Base-by-base conservation (phyloP, 75 land plant species). In the Sequoiadendron giganteum region DNA sequence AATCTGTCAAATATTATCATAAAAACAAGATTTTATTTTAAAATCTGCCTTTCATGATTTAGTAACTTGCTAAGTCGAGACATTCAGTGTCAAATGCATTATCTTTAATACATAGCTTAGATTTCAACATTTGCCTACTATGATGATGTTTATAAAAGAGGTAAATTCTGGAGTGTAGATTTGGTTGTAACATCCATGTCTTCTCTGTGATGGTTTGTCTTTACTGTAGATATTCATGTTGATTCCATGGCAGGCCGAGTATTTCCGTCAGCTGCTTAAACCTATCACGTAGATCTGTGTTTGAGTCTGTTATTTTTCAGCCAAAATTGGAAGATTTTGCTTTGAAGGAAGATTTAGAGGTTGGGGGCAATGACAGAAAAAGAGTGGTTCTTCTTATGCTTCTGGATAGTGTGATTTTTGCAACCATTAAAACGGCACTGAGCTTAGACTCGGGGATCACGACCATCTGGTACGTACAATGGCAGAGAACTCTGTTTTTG, bases 241-340 rank as follows among this genome's bases (percentile, higher is more conserved):
- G 49, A 85, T 76, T 58, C 39, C 84, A 42, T 87, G 56, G 56
- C 95, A 93, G 94, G 94, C 93, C 86, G 93, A 94, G 39, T 93
- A 93, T 87, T 94, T 93, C 89, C 92, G 94, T 40, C 94, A 94
- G 83, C 88, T 94, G 88, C 95, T 94, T 83, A 94, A 94, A 91
- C 95, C 94, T 88, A 93, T 93, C 70, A 93, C 93, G 95, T 94
- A 93, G 94, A 84, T 70, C 89, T 68, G 47, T 42, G 34, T 58
- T 68, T 21, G 54, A 25, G 70, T 78, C 40, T 42, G 65, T 86
- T 40, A 75, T 73, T 75, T 72, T 32, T 87, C 32, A 75, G 83
- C 34, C 30, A 58, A 54, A 43, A 34, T 16, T 49, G 72, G 16
- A 85, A 58, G 75, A 21, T 36, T 52, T 30, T 52, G 72, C 40